A percentile compares a stretch with the other conserved stretches of the same genome.
phyloP scores from a whole-genome alignment of 2,329 filamentous ascomycete species.

The Arachnopeziza araneosa region DNA sequence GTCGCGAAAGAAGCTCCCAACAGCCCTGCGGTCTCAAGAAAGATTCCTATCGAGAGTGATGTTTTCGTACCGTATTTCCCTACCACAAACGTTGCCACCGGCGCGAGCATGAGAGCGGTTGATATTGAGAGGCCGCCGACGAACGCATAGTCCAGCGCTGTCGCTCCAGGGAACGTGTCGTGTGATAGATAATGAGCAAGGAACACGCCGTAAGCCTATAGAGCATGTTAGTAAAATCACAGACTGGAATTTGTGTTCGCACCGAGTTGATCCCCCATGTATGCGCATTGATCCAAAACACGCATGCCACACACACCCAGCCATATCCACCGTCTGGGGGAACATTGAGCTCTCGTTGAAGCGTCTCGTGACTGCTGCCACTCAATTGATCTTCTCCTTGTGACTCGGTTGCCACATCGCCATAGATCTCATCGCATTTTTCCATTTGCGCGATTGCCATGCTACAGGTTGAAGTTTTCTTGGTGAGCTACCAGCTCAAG shows the following conservation, averaged over 20 bases:
- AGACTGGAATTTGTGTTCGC: slow-evolving; percentile 6
- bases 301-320: slow-evolving; percentile 46
- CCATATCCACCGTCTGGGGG: slow-evolving; percentile 53
- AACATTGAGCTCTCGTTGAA: slow-evolving; percentile 27
- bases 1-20: slow-evolving; percentile 65
- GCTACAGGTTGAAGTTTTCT: not conserved
- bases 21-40: slow-evolving; percentile 58
- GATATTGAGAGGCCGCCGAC: slow-evolving; percentile 67
- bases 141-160: slow-evolving; percentile 66
- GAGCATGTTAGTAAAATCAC: slow-evolving; percentile 5
- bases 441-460: not conserved
- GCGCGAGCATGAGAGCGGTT: slow-evolving; percentile 61
- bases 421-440: not conserved
- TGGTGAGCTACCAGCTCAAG: not conserved
- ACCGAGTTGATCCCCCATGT: slow-evolving; percentile 39
- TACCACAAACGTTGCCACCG: slow-evolving; percentile 42
- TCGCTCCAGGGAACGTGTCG: slow-evolving; percentile 57
- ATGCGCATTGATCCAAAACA: slow-evolving; percentile 39
- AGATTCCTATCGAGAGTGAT: slow-evolving; percentile 58
- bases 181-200: slow-evolving; percentile 69
- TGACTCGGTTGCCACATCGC: not conserved
- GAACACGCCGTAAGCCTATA: slow-evolving; percentile 63
- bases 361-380: not conserved
- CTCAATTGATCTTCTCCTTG: not conserved
- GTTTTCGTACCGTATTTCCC: slow-evolving; percentile 57